These are phyloP conservation scores for Nannochloris sp. DNA, from an alignment of 139 green algal genomes.

Conservation along the genomic window DNA sequence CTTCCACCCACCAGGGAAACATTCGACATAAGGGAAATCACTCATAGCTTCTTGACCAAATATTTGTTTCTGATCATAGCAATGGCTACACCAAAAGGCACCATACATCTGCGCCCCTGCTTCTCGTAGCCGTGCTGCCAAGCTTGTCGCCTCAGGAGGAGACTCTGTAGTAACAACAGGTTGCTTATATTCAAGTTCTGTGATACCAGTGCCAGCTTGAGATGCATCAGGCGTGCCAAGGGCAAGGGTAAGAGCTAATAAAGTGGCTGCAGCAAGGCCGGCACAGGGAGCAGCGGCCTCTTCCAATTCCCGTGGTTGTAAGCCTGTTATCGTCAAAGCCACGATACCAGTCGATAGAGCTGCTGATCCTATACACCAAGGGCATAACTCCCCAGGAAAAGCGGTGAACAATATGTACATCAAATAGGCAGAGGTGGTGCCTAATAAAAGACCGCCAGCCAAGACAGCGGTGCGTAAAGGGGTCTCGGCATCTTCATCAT, in stretches of 20 bases:
- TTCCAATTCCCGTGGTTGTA: constrained; percentile 23
- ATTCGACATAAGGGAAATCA: constrained; percentile 96
- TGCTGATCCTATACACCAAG: constrained; percentile 66
- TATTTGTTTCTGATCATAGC: constrained; percentile 87
- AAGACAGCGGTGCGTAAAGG: constrained; percentile 19
- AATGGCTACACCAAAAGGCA: constrained; percentile 98
- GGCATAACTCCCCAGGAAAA: constrained; percentile 55
- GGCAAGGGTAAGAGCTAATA: constrained; percentile 30
- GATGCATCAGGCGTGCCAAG: constrained; percentile 20
- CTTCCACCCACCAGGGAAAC: constrained; percentile 88
- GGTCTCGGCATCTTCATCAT: neutral
- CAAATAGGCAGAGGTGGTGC: constrained; percentile 55
- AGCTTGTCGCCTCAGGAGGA: constrained; percentile 10
- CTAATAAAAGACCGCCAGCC: constrained; percentile 44
- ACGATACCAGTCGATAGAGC: constrained; percentile 44
- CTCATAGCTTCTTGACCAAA: constrained; percentile 78
- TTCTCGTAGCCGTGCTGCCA: constrained; percentile 57
- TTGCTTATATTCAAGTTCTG: constrained; percentile 19
- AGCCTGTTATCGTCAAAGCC: constrained; percentile 1
- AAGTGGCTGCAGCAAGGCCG: constrained; percentile 28
- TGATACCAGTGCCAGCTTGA: neutral
- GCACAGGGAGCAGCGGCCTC: constrained; percentile 34
- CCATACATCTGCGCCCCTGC: constrained; percentile 92
- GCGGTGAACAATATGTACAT: constrained; percentile 60
- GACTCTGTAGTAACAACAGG: constrained; percentile 21